Percentiles rank a stretch among this genome's conserved stretches.
Evolutionary conservation across 192 early-diverging fungal genomes (phyloP).

Genomic region (Umbelopsis sp.): DNA sequence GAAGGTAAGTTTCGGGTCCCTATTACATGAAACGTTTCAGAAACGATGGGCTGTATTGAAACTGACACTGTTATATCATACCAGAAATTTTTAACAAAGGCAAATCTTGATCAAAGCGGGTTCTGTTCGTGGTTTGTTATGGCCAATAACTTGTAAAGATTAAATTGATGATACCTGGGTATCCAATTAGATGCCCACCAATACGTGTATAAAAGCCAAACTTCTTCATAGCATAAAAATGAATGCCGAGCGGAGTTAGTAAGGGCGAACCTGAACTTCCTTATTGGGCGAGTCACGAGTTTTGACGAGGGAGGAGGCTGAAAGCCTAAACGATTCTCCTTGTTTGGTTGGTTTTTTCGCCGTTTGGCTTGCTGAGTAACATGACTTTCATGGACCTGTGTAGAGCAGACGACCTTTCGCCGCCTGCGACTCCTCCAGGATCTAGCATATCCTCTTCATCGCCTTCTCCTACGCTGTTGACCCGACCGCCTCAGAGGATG

Average conservation of each 20-base stretch:
- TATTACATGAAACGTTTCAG: neutral
- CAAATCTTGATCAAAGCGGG: neutral
- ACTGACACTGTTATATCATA: neutral
- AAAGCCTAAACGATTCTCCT: too few species aligned
- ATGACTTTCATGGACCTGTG: constrained; percentile 34
- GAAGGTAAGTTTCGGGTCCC: neutral
- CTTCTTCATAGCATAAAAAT: too few species aligned
- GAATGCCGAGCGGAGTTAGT: neutral
- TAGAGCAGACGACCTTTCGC: constrained; percentile 40
- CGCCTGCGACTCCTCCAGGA: constrained; percentile 41
- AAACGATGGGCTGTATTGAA: too few species aligned
- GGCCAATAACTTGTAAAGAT: neutral
- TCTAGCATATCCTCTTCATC: constrained; percentile 25
- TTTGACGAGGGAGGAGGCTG: neutral
- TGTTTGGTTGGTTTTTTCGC: neutral
- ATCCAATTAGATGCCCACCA: too few species aligned
- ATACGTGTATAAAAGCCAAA: too few species aligned
- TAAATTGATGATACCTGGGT: too few species aligned
- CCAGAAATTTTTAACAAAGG: neutral
- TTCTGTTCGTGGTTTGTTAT: neutral
- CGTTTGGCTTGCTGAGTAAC: constrained; percentile 19
- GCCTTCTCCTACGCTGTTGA: constrained; percentile 19
- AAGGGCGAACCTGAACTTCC: neutral
- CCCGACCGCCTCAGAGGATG: constrained; percentile 21
- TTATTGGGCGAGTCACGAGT: constrained; percentile 6